Percentiles rank a stretch among this genome's conserved stretches.
Conservation (phyloP, 1,284 basidiomycete genomes). For the Naganishia cerealis region DNA sequence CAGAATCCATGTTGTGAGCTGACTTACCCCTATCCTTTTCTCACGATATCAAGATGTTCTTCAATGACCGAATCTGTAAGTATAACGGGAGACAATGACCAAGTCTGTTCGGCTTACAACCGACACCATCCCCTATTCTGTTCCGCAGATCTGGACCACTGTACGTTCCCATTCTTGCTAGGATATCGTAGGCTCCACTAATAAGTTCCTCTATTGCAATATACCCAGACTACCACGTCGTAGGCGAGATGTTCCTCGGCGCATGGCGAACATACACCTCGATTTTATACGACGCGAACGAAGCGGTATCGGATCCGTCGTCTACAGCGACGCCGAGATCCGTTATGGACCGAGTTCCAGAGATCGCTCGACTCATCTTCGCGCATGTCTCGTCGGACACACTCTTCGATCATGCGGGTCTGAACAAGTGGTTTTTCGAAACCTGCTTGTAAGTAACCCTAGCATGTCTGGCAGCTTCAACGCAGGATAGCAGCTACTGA, state of each 20-base stretch:
- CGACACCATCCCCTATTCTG: not conserved
- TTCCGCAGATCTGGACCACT: slow-evolving; percentile 39
- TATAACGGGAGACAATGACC: not conserved
- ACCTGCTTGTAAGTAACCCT: slow-evolving; percentile 41
- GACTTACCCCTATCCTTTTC: not conserved
- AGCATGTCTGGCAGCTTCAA: not conserved
- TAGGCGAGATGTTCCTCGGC: slow-evolving; percentile 46
- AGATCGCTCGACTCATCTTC: slow-evolving; percentile 40
- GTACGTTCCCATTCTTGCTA: slow-evolving; percentile 30
- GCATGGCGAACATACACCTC: slow-evolving; percentile 41
- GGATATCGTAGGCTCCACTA: not conserved
- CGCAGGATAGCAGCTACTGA: not conserved
- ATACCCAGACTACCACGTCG: slow-evolving; percentile 42
- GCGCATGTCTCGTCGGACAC: slow-evolving; percentile 26
- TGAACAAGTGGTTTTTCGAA: slow-evolving; percentile 42
- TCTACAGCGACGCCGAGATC: not conserved
- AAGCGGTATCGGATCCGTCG: not conserved
- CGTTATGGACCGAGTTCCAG: slow-evolving; percentile 31
- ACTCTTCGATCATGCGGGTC: slow-evolving; percentile 43
- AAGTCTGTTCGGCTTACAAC: not conserved
- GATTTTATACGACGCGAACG: slow-evolving; percentile 31
- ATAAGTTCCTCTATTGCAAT: not conserved
- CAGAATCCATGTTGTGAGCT: not conserved
- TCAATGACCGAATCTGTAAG: slow-evolving; percentile 42
- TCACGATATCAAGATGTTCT: slow-evolving; percentile 36